phyloP scores from a whole-genome alignment of 768 basidiomycete species.

The Suillus ampliporus region DNA sequence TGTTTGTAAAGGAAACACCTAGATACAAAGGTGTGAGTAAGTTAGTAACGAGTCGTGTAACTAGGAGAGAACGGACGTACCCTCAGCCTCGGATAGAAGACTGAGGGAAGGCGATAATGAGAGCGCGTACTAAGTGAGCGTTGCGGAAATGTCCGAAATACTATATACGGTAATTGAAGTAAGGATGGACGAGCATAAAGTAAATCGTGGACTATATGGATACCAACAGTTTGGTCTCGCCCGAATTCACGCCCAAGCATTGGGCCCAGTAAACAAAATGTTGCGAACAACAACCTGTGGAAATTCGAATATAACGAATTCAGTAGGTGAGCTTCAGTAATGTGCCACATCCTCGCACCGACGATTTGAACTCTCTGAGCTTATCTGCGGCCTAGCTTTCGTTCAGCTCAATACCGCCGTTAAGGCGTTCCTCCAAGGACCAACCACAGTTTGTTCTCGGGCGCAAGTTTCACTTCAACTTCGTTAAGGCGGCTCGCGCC shows the following conservation, averaged over 20 bases:
- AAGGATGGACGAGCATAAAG: no score
- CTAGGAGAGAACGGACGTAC: no score
- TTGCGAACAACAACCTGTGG: slow-evolving; percentile 87
- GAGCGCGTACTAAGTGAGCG: no score
- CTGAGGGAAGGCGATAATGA: no score
- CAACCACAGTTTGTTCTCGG: slow-evolving; percentile 65
- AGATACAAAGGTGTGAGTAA: no score
- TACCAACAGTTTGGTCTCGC: no score
- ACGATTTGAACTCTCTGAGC: slow-evolving; percentile 84
- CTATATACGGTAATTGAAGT: no score
- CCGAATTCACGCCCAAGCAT: slow-evolving; percentile 67
- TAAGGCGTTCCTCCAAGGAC: slow-evolving; percentile 85
- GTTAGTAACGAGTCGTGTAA: no score
- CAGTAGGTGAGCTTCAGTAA: slow-evolving; percentile 45
- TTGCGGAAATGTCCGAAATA: no score
- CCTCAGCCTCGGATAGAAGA: no score
- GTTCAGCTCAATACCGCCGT: slow-evolving; percentile 61
- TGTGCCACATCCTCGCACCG: slow-evolving; percentile 36
- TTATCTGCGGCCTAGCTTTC: slow-evolving; percentile 84
- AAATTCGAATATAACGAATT: slow-evolving; percentile 77
- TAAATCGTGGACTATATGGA: no score
- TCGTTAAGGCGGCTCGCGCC: neutral
- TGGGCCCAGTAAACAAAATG: slow-evolving; percentile 94
- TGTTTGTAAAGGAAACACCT: no score
- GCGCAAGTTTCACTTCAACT: slow-evolving; percentile 45